These are phyloP conservation scores for Fraxinus ornus DNA, from an alignment of 305 asterid species.

Conservation along the genomic window DNA sequence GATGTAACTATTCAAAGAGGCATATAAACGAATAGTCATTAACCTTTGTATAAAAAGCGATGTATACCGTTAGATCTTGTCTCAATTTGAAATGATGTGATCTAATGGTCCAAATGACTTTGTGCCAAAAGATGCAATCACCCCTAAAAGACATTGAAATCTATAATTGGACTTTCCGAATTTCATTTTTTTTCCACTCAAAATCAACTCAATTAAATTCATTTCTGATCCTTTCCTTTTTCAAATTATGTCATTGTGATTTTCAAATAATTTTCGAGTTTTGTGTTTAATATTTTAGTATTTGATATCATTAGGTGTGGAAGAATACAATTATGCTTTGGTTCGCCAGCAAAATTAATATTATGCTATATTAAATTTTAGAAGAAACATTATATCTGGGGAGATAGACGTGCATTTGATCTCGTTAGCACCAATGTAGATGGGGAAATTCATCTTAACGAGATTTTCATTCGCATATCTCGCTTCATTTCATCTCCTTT, in stretches of 20 bases:
- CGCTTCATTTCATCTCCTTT: not conserved
- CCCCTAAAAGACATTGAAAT: not conserved
- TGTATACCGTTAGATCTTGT: not conserved
- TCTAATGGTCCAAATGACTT: not conserved
- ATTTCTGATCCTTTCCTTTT: not conserved
- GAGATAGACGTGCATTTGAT: not conserved
- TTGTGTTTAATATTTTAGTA: not conserved
- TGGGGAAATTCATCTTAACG: too few relatives aligned
- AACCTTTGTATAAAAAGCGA: not conserved
- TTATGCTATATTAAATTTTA: too few relatives aligned
- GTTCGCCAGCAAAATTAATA: too few relatives aligned
- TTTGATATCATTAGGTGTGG: not conserved
- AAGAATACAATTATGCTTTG: not conserved
- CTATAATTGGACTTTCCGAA: not conserved
- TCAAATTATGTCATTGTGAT: not conserved
- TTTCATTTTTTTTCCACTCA: not conserved
- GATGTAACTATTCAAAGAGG: not conserved
- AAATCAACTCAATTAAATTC: not conserved
- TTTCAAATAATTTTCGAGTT: not conserved
- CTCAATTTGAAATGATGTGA: not conserved
- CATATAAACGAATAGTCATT: not conserved
- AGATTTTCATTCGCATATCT: not conserved
- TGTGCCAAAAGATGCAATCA: not conserved
- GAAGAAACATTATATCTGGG: too few relatives aligned
- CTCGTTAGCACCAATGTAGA: too few relatives aligned